Percentiles rank a stretch among this genome's conserved stretches.
These are phyloP conservation scores for Gossypium anomalum DNA, from an alignment of 345 rosid genomes.

Conservation along the genomic window DNA sequence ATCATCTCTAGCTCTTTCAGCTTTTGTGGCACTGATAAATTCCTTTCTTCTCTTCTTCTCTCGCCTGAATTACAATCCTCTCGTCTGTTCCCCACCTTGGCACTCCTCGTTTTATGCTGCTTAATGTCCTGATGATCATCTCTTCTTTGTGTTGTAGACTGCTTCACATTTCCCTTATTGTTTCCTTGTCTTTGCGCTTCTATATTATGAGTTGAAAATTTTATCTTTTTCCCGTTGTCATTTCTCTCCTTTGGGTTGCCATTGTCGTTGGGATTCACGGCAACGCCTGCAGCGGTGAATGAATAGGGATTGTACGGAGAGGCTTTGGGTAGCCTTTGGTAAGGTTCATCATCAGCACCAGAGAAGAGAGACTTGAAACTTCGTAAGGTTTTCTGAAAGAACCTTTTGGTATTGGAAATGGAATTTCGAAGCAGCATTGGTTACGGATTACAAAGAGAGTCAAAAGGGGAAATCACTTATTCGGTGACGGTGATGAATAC, in stretches of 20 bases:
- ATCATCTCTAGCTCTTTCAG: conserved; percentile 67
- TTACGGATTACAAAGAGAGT: background rate
- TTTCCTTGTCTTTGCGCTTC: conserved; percentile 17
- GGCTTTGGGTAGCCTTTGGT: conserved; percentile 57
- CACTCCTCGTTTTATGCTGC: background rate
- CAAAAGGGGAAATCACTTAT: background rate
- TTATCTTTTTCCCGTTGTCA: background rate
- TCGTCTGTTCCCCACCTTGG: background rate
- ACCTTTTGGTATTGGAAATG: conserved; percentile 53
- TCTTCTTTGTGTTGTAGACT: background rate
- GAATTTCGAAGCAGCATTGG: conserved; percentile 59
- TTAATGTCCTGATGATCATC: conserved; percentile 9
- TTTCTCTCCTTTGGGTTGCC: conserved; percentile 22
- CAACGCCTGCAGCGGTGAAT: background rate
- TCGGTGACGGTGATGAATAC: background rate
- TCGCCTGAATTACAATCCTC: conserved; percentile 16
- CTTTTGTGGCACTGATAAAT: conserved; percentile 38
- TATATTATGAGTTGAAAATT: background rate
- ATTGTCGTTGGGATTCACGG: conserved; percentile 19
- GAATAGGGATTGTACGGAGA: conserved; percentile 21
- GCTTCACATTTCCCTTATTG: conserved; percentile 23
- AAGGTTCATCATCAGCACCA: conserved; percentile 9
- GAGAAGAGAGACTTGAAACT: conserved; percentile 56
- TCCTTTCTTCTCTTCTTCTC: conserved; percentile 30
- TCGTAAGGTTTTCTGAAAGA: conserved; percentile 52